phyloP scores from a whole-genome alignment of 2,329 filamentous ascomycete species.

The Scleromitrula shiraiana region DNA sequence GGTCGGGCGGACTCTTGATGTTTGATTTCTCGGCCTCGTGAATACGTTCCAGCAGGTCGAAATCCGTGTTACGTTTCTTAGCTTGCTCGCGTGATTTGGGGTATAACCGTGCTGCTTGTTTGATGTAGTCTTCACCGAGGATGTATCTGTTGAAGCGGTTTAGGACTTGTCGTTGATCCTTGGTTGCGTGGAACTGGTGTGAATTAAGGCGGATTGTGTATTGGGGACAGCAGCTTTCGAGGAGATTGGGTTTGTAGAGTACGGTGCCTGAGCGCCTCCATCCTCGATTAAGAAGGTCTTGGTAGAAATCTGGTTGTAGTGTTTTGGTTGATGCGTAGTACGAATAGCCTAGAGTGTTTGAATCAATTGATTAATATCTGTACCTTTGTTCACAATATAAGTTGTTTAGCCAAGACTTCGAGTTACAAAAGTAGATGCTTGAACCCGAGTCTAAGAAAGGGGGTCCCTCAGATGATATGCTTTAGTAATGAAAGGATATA shows the following conservation, averaged over 20 bases:
- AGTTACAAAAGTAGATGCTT: neutral
- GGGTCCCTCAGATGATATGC: neutral
- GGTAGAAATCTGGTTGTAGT: constrained; percentile 60
- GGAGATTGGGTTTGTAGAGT: constrained; percentile 72
- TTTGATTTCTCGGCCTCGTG: constrained; percentile 54
- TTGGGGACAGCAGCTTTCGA: constrained; percentile 81
- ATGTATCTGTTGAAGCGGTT: constrained; percentile 71
- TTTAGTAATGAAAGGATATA: neutral
- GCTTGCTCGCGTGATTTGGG: constrained; percentile 60
- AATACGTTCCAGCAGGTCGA: constrained; percentile 57
- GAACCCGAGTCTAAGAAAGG: neutral
- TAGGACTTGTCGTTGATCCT: constrained; percentile 66
- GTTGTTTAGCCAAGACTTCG: neutral
- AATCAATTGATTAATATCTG: neutral
- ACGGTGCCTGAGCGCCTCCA: constrained; percentile 68
- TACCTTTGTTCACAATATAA: neutral
- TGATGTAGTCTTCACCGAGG: constrained; percentile 58
- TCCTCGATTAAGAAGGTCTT: constrained; percentile 62
- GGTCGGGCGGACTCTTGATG: constrained; percentile 47
- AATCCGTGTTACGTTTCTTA: constrained; percentile 56
- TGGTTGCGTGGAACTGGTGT: constrained; percentile 53
- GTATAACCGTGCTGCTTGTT: constrained; percentile 53
- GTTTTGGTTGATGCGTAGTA: constrained; percentile 60
- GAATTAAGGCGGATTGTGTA: constrained; percentile 74
- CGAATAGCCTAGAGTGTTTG: constrained; percentile 45